A percentile compares a stretch with the other conserved stretches of the same genome.
These are phyloP conservation scores for Nemania abortiva DNA, from an alignment of 2,329 filamentous ascomycete species.

Conservation along the genomic window DNA sequence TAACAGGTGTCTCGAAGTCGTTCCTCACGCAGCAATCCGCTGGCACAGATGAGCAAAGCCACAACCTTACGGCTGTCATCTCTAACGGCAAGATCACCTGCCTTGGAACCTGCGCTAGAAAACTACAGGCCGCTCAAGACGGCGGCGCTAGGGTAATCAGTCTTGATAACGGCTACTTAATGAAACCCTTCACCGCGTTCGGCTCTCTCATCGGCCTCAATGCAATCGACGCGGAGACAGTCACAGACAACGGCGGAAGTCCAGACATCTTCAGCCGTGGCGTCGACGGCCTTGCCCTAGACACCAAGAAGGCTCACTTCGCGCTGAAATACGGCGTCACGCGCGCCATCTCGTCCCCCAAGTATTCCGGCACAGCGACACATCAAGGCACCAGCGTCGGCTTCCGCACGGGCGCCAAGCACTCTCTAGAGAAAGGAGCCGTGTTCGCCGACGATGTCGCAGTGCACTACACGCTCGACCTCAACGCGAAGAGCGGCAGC, in stretches of 20 bases:
- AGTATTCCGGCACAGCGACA: constrained; percentile 56
- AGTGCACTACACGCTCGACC: constrained; percentile 69
- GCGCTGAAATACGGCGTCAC: constrained; percentile 69
- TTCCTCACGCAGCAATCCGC: constrained; percentile 54
- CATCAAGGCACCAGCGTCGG: constrained; percentile 70
- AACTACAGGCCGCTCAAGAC: constrained; percentile 56
- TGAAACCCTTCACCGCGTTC: constrained; percentile 70
- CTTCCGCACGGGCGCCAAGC: constrained; percentile 64
- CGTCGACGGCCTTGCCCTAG: constrained; percentile 67
- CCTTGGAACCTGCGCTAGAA: constrained; percentile 63
- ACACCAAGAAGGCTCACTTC: constrained; percentile 66
- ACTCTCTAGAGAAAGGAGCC: constrained; percentile 60
- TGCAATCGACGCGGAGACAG: constrained; percentile 70
- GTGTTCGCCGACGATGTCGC: constrained; percentile 67
- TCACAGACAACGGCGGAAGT: constrained; percentile 64
- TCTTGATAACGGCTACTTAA: constrained; percentile 71
- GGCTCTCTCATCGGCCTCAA: constrained; percentile 71
- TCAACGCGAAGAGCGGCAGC: constrained; percentile 58
- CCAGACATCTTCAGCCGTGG: constrained; percentile 67
- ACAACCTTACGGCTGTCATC: constrained; percentile 63
- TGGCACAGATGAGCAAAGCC: constrained; percentile 38
- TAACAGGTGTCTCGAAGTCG: constrained; percentile 67
- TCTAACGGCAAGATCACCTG: constrained; percentile 67
- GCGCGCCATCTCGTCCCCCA: constrained; percentile 68
- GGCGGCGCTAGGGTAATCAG: constrained; percentile 56